Base-by-base conservation (phyloP, 179 eudicot genomes). In the Beta lomatogona region DNA sequence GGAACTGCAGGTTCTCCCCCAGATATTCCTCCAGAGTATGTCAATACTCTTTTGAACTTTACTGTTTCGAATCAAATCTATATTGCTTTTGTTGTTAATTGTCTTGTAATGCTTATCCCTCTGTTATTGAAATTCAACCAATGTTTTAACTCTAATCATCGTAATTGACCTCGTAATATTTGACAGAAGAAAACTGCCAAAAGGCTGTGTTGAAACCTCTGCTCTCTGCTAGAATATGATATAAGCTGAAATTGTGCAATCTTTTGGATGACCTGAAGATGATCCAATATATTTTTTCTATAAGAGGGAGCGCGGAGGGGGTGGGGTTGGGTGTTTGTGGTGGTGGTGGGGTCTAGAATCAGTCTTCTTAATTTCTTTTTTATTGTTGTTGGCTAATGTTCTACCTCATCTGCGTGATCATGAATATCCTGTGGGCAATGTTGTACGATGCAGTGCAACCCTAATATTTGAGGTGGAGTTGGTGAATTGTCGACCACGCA, bases 1-100 rank as follows among this genome's bases (percentile, higher is more conserved):
- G 98, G 99, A 44, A 90, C 90, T 87, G 92, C 94, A 0, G 99
- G 99, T 82, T 92, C 99, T 80, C 98, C 92, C 48, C 99, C 98
- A 66, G 98, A 95, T 80, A 90, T 95, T 25, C 97, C 97, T 82
- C 91, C 99, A 46, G 89, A 92, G 99, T 95, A 95, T 54, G 60
- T 83, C 76, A 11, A 65, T 36, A 28, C 54, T 44, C 22, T 46
- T 48, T 68, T 71, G 4, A 36, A 71, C 53, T 36, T 41, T 9
- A 18, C 9, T 55, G 14, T 55, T n/a, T 55, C 15, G 19, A 14
- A 46, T 55, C 21, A 16, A 19, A 71, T 0, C 41, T 58, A 36
- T 36, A 36, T 71, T 6, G 11, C 14, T 48, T 36, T 50, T 75
- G 58, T 21, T 66, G 4, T 28, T 15, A 15, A 52, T 52, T 46